These are phyloP conservation scores for Chrysosporium keratinophilum DNA, from an alignment of 2,329 filamentous ascomycete species.

Conservation along the genomic window DNA sequence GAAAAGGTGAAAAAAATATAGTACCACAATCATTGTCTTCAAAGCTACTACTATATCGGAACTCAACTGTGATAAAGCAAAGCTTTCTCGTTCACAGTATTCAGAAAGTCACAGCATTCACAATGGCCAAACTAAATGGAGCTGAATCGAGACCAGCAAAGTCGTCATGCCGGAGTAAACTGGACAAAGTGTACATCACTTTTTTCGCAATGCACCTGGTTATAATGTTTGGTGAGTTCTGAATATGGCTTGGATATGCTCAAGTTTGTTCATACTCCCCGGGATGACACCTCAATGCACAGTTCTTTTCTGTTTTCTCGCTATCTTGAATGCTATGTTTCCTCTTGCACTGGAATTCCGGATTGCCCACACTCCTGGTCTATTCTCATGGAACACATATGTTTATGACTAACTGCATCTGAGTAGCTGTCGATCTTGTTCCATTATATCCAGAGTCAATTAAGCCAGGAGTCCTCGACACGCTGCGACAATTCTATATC, in stretches of 20 bases:
- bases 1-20: no score
- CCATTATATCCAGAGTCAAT: conserved; percentile 47
- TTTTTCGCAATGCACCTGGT: conserved; percentile 55
- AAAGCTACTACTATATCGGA: not conserved
- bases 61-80: not conserved
- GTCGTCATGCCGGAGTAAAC: conserved; percentile 27
- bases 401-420: not conserved
- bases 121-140: not conserved
- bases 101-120: not conserved
- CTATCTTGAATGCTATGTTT: no score
- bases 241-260: not conserved
- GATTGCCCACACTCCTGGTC: no score
- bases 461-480: conserved; percentile 40
- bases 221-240: conserved; percentile 48
- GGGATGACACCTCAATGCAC: not conserved
- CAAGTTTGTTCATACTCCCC: not conserved
- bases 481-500: conserved; percentile 49
- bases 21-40: no score
- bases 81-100: not conserved
- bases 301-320: no score
- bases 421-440: conserved; percentile 49
- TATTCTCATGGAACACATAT: no score
- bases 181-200: conserved; percentile 38
- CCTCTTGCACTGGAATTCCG: no score
- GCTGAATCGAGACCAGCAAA: not conserved